A percentile compares a stretch with the other conserved stretches of the same genome.
phyloP scores from a whole-genome alignment of 164 flowering plant species.

The Annona cherimola region DNA sequence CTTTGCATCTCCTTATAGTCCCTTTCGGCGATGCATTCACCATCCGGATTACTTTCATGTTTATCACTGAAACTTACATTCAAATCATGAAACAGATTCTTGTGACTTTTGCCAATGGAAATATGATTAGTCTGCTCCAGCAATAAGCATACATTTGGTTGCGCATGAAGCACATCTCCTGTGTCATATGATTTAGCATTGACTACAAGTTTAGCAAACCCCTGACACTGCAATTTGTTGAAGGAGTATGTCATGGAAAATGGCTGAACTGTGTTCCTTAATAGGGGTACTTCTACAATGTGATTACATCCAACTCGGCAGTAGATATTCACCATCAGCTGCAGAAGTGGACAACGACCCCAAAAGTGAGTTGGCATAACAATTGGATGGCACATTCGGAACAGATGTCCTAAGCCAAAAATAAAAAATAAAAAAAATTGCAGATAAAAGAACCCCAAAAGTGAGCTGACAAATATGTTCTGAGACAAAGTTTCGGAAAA shows the following conservation, averaged over 20 bases:
- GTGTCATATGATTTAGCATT: constrained; percentile 10
- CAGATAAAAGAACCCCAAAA: constrained; percentile 1
- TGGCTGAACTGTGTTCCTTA: constrained; percentile 20
- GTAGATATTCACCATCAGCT: constrained; percentile 9
- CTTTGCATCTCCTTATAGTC: constrained; percentile 37
- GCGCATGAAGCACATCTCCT: constrained; percentile 10
- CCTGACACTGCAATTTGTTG: constrained; percentile 12
- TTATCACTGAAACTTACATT: neutral
- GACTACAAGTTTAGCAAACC: constrained; percentile 19
- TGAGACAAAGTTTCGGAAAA: too few species aligned
- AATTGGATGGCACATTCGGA: constrained; percentile 7
- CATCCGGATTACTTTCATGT: constrained; percentile 1
- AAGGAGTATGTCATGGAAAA: constrained; percentile 17
- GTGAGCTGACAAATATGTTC: too few species aligned
- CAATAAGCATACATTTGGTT: constrained; percentile 4
- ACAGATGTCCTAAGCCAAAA: constrained; percentile 17
- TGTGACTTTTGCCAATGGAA: constrained; percentile 9
- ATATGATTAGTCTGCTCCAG: constrained; percentile 13
- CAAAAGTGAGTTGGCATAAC: constrained; percentile 5
- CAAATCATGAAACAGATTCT: neutral
- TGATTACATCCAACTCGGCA: constrained; percentile 8
- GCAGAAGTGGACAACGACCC: constrained; percentile 2
- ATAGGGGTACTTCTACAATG: constrained; percentile 8
- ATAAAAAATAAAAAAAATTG: neutral
- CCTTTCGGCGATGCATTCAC: constrained; percentile 11